phyloP scores from a whole-genome alignment of 768 basidiomycete species.

The Phlebiopsis gigantea region DNA sequence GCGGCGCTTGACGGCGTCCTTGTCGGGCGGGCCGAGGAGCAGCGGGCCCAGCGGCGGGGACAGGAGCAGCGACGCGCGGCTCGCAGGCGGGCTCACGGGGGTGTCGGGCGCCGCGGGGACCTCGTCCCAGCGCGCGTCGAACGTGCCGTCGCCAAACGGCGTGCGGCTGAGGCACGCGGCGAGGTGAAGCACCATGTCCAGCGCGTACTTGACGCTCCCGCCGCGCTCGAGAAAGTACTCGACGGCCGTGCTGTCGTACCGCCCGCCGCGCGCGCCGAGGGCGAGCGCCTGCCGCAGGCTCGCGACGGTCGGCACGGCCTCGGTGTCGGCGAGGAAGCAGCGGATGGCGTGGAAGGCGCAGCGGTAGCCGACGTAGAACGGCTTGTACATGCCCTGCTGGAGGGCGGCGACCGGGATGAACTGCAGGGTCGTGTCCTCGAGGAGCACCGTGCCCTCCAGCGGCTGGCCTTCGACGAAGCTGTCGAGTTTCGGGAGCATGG shows the following conservation, averaged over 20 bases:
- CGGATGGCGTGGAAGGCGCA: constrained; percentile 8
- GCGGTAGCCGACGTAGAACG: constrained; percentile 10
- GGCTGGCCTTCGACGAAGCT: constrained; percentile 2
- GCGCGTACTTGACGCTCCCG: constrained; percentile 7
- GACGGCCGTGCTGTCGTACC: constrained; percentile 1
- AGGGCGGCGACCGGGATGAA: constrained; percentile 6
- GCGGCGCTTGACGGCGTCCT: neutral
- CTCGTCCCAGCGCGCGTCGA: constrained; percentile 8
- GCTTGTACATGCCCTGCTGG: constrained; percentile 5
- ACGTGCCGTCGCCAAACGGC: constrained; percentile 10
- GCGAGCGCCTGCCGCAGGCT: constrained; percentile 5
- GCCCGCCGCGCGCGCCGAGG: neutral
- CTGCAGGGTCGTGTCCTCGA: constrained; percentile 5
- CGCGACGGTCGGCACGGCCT: neutral
- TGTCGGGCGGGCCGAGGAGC: neutral
- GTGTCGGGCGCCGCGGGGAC: neutral
- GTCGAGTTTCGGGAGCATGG: constrained; percentile 2
- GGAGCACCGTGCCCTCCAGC: neutral
- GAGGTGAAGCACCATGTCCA: constrained; percentile 10
- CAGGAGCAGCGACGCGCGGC: neutral
- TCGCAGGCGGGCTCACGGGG: neutral
- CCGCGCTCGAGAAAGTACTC: constrained; percentile 9
- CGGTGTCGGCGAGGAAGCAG: neutral
- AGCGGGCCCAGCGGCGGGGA: neutral
- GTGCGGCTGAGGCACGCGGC: constrained; percentile 10